Percentiles rank a stretch among this genome's conserved stretches.
Conservation (phyloP, 1,139 yeast genomes). For the Kluyveromyces sp. region DNA sequence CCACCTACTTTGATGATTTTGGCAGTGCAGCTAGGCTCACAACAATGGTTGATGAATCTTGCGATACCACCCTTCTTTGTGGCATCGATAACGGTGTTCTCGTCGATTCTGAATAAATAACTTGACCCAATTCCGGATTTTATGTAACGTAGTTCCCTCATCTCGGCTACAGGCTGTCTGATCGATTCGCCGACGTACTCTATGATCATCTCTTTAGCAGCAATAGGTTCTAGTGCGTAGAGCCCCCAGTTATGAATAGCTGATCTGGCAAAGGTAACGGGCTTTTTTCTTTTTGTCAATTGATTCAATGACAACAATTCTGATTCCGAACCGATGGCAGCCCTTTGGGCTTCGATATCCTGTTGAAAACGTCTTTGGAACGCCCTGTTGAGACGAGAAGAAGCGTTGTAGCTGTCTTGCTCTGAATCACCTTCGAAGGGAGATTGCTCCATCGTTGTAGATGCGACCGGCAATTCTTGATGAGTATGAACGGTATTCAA, state of each 20-base stretch:
- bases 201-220: conserved; percentile 93
- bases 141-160: conserved; percentile 78
- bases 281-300: conserved; percentile 82
- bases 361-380: conserved; percentile 87
- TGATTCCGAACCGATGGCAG: conserved; percentile 71
- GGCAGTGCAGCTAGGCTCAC: conserved; percentile 96
- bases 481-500: conserved; percentile 40
- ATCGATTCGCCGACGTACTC: conserved; percentile 98
- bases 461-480: conserved; percentile 33
- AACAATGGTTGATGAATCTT: conserved; percentile 90
- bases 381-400: conserved; percentile 83
- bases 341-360: conserved; percentile 76
- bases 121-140: conserved; percentile 94
- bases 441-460: not conserved
- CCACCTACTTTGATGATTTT: conserved; percentile 95
- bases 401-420: conserved; percentile 33
- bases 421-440: not conserved
- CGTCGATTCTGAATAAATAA: conserved; percentile 86
- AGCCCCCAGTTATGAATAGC: conserved; percentile 98
- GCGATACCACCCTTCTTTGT: conserved; percentile 97
- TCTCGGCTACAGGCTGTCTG: conserved; percentile 90
- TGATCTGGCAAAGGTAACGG: conserved; percentile 91
- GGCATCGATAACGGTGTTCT: conserved; percentile 92
- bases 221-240: conserved; percentile 89
- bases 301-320: conserved; percentile 71